Evolutionary conservation across 2,329 filamentous ascomycete species (phyloP), one percentile per base, ranked within the genome.

Genomic region (Claviceps arundinis): DNA sequence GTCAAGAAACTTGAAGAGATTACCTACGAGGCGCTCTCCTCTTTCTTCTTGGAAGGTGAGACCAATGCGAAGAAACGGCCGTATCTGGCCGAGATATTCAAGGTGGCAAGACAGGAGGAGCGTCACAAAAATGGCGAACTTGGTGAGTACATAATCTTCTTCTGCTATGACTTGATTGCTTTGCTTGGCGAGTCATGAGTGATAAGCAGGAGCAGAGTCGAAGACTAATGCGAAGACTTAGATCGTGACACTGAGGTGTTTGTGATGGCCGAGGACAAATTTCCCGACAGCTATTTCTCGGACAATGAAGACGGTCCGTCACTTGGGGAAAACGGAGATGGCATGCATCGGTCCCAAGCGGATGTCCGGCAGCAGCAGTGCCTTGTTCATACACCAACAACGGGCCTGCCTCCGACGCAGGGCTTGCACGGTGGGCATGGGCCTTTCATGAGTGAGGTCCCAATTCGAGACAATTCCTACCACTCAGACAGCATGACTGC

Each of bases 51-150:
- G 14, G 78, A 82, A 55, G 76, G 74, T 51, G 74, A 78, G 2
- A 70, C 70, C 43, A 83, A 84, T 53, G 64, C 65, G 2, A 69
- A 69, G 55, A 84, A 83, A 68, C 73, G 70, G 52, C 70, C 71
- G 0, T 80, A 73, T 47, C 60, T 84, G 8, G 75, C 72, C 50
- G 80, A 84, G 59, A 76, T 84, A 8, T 84, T 84, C 67, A 77
- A 74, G 55, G 73, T 84, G 34, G 80, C 80, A 0, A 72, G 66
- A 52, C 64, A 69, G 34, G 76, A 84, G 56, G 78, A 82, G 60
- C 68, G 74, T 4, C 82, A 66, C 58, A 75, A 68, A 56, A 73
- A 75, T 44, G 74, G 72, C 26, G 77, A 81, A 58, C 76, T 82
- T 49, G 79, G 80, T 82, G 63, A 56, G 72, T 58, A 16, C 4